These are phyloP conservation scores for Leccinellum luteum DNA, from an alignment of 768 basidiomycete species.

Conservation along the genomic window DNA sequence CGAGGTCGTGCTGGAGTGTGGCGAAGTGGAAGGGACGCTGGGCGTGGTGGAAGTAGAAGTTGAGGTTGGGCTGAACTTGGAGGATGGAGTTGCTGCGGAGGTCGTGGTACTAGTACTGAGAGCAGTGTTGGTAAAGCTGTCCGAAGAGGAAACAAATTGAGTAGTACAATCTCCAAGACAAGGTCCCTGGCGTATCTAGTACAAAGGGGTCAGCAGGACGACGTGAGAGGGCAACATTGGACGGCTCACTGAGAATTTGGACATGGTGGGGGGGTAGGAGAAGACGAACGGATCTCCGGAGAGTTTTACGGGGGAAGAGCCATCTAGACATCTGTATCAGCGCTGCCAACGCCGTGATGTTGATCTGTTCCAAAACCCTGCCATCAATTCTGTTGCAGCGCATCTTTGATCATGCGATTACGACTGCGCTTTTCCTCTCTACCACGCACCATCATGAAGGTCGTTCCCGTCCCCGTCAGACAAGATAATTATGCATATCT, in stretches of 20 bases:
- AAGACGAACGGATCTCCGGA: neutral
- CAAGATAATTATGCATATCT: constrained; percentile 87
- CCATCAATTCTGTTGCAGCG: constrained; percentile 17
- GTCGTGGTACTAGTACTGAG: neutral
- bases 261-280: neutral
- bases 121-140: neutral
- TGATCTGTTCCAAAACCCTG: constrained; percentile 5
- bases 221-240: neutral
- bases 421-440: constrained; percentile 8
- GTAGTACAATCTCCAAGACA: neutral
- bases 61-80: neutral
- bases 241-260: neutral
- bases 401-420: constrained; percentile 16
- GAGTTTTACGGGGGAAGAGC: neutral
- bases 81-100: no score
- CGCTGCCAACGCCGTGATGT: neutral
- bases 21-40: neutral
- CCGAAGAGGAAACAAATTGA: no score
- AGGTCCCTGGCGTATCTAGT: neutral
- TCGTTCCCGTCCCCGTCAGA: constrained; percentile 77
- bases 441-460: constrained; percentile 50
- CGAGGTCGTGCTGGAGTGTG: neutral
- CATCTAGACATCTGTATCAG: neutral
- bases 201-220: constrained; percentile 4
- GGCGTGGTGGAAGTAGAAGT: neutral